Evolutionary conservation across 2,329 filamentous ascomycete genomes (phyloP), one percentile per base, ranked within the genome.

Genomic region (Teratosphaeriaceae sp.): DNA sequence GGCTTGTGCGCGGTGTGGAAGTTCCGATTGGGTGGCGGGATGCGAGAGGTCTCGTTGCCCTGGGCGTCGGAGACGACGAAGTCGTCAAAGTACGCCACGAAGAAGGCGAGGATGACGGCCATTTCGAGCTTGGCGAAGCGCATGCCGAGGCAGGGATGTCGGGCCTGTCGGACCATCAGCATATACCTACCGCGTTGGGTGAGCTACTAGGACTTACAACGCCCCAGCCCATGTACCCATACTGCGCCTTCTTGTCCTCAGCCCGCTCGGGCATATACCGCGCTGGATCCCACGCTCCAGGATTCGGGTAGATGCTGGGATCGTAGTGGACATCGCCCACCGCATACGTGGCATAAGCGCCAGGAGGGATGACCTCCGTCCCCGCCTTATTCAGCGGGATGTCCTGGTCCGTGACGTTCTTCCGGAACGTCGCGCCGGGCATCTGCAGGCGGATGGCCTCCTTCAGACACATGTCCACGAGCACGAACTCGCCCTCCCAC

Each of bases 401-500:
- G 27, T 70, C 64, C 18, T 58, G 61, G 13, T 66, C 68, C 24
- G 65, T 69, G 7, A 63, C 60, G 51, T 80, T 80, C 55, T 69
- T 71, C 5, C 77, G 66, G 53, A 79, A 73, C 0, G 66, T 64
- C 1, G 67, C 64, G 5, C 76, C 76, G 0, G 66, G 57, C 6
- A 70, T 50, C 23, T 70, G 69, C 19, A 79, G 49, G 2, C 76
- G 69, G 45, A 80, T 76, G 12, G 66, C 68, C 47, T 80, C 77
- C 30, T 68, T 66, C 27, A 80, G 61, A 35, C 70, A 74, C 20
- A 75, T 43, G 44, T 77, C 71, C 23, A 79, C 61, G 5, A 68
- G 45, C 0, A 75, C 73, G 45, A 80, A 78, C 15, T 75, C 71
- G 11, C 56, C 40, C 53, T 80, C 76, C 76, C 76, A 80, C 0